Percentiles rank a stretch among this genome's conserved stretches.
Evolutionary conservation across 192 early-diverging fungal species (phyloP).

Genomic region (Globomyces pollinis-pini): DNA sequence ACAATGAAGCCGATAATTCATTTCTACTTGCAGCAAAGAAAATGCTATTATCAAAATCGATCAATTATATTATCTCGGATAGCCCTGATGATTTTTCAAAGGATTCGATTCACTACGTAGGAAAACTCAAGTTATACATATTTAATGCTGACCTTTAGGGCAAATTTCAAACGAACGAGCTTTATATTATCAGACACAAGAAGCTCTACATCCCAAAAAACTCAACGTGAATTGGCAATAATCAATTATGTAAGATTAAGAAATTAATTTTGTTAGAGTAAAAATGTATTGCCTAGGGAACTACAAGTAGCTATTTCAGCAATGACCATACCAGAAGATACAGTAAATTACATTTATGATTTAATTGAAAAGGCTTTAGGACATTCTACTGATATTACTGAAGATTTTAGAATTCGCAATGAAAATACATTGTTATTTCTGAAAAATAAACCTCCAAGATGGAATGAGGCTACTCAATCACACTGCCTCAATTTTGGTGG

Average conservation of each 20-base stretch:
- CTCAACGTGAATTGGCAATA: slow-evolving; percentile 43
- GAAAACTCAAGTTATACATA: slow-evolving; percentile 33
- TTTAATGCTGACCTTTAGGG: slow-evolving; percentile 18
- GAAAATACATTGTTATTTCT: slow-evolving; percentile 45
- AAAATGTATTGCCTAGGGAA: slow-evolving; percentile 51
- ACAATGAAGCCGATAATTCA: slow-evolving; percentile 50
- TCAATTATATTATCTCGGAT: slow-evolving; percentile 51
- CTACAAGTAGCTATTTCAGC: slow-evolving; percentile 46
- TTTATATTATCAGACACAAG: slow-evolving; percentile 47
- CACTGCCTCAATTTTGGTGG: slow-evolving; percentile 62
- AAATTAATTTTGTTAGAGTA: slow-evolving; percentile 31
- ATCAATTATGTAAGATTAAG: slow-evolving; percentile 43
- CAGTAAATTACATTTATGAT: slow-evolving; percentile 10
- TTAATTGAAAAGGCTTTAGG: no score
- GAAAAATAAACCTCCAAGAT: slow-evolving; percentile 54
- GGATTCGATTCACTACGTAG: slow-evolving; percentile 50
- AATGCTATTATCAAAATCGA: slow-evolving; percentile 42
- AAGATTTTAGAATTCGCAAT: slow-evolving; percentile 42
- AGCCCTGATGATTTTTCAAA: slow-evolving; percentile 43
- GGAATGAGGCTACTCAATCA: slow-evolving; percentile 57
- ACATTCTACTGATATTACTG: slow-evolving; percentile 49
- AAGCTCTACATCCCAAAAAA: slow-evolving; percentile 14
- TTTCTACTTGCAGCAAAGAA: slow-evolving; percentile 50
- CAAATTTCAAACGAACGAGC: slow-evolving; percentile 49
- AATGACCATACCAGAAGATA: slow-evolving; percentile 27